Conservation (phyloP, 495 filamentous ascomycete species). For the Hyaloscypha hepaticicola region DNA sequence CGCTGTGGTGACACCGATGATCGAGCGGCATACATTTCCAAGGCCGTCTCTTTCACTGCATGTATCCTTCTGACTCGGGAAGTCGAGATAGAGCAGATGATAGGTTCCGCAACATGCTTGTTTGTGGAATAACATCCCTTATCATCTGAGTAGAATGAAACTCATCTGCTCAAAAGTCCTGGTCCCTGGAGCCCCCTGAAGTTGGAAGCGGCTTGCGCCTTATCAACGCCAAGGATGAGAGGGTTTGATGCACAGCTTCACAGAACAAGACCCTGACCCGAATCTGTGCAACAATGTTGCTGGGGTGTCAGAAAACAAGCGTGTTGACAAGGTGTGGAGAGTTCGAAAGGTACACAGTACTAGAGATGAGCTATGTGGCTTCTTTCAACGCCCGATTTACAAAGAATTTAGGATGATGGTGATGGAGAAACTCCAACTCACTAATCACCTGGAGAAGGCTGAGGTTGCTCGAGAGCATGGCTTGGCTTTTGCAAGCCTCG, state of each 20-base stretch:
- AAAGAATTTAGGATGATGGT: neutral
- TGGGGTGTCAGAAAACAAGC: neutral
- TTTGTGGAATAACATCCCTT: neutral
- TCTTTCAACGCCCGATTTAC: no score
- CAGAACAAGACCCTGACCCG: neutral
- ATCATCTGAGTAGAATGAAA: neutral
- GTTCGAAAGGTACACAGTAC: no score
- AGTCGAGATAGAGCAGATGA: neutral
- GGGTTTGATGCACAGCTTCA: neutral
- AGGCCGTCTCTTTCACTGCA: neutral
- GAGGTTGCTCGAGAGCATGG: neutral
- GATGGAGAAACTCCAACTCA: neutral
- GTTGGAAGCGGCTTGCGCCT: neutral
- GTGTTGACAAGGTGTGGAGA: neutral
- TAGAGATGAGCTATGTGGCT: neutral
- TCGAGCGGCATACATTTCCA: neutral
- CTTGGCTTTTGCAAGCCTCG: neutral
- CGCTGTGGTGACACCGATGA: neutral
- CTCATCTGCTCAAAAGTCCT: neutral
- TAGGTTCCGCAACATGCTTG: neutral
- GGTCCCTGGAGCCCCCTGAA: neutral
- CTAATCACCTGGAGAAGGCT: neutral
- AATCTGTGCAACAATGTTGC: neutral
- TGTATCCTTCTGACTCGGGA: neutral
- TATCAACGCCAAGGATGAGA: neutral